phyloP scores from a whole-genome alignment of 2,329 filamentous ascomycete species.

The Pseudocercospora vitis region DNA sequence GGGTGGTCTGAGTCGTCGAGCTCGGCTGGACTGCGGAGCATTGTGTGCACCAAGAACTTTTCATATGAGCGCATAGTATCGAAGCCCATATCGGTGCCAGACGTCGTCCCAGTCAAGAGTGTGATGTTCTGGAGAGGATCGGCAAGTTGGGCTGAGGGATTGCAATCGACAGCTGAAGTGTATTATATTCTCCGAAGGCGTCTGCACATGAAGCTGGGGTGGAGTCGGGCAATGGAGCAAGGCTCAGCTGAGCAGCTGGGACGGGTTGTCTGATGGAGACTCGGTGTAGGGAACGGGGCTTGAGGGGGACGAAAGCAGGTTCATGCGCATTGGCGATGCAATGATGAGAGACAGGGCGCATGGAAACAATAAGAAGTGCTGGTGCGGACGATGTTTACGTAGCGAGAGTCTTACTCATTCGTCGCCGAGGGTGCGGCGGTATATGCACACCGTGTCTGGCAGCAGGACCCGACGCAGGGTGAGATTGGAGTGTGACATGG shows the following conservation, averaged over 20 bases:
- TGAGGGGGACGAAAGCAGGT: slow-evolving; percentile 6
- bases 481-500: slow-evolving; percentile 16
- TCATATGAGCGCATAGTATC: slow-evolving; percentile 28
- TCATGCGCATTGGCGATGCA: slow-evolving; percentile 7
- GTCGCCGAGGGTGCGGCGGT: slow-evolving; percentile 11
- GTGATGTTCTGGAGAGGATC: slow-evolving; percentile 2
- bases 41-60: slow-evolving; percentile 19
- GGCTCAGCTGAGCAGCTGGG: slow-evolving; percentile 21
- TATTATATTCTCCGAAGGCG: slow-evolving; percentile 12
- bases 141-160: neutral
- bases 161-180: neutral
- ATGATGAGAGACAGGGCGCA: slow-evolving; percentile 3
- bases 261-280: neutral
- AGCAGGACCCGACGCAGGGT: slow-evolving; percentile 13
- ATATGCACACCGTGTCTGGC: slow-evolving; percentile 6
- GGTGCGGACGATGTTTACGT: slow-evolving; percentile 2
- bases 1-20: slow-evolving; percentile 14
- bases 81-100: slow-evolving; percentile 21
- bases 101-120: neutral
- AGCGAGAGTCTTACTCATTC: slow-evolving; percentile 14
- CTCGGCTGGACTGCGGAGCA: slow-evolving; percentile 10
- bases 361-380: slow-evolving; percentile 10
- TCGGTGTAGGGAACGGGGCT: slow-evolving; percentile 5
- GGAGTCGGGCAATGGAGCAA: slow-evolving; percentile 11
- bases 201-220: slow-evolving; percentile 14